phyloP scores from a whole-genome alignment of 768 basidiomycete species.

The Strobilomyces confusus region DNA sequence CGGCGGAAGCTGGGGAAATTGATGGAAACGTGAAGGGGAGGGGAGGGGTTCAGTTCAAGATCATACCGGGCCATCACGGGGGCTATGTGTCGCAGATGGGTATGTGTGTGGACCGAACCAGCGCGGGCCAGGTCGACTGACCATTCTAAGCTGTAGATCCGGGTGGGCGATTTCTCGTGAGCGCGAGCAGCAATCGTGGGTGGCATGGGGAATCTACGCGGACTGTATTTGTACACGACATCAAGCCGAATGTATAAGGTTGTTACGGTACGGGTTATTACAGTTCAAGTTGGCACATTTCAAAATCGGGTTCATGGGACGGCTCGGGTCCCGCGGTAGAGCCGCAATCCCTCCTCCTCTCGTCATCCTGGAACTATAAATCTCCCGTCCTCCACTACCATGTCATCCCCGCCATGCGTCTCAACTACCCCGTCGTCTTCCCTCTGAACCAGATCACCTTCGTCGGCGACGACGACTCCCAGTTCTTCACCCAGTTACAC shows the following conservation, averaged over 20 bases:
- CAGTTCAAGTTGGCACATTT: conserved; percentile 25
- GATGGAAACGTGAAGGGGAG: conserved; percentile 60
- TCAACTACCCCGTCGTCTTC: conserved; percentile 32
- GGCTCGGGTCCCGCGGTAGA: conserved; percentile 32
- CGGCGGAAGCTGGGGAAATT: conserved; percentile 66
- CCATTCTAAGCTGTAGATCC: conserved; percentile 73
- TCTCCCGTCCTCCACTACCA: conserved; percentile 9
- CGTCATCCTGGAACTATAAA: conserved; percentile 32
- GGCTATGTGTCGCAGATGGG: conserved; percentile 91
- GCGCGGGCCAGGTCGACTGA: conserved; percentile 21
- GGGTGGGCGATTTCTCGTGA: conserved; percentile 78
- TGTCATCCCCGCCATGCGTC: conserved; percentile 28
- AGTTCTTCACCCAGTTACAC: conserved; percentile 52
- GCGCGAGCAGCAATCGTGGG: conserved; percentile 89
- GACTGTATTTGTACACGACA: conserved; percentile 89
- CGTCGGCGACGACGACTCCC: conserved; percentile 42
- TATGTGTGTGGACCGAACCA: conserved; percentile 49
- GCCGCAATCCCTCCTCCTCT: conserved; percentile 30
- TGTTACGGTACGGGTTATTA: conserved; percentile 24
- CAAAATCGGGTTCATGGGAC: conserved; percentile 22
- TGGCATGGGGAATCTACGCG: conserved; percentile 91
- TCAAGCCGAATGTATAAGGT: conserved; percentile 47
- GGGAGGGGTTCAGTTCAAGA: conserved; percentile 84
- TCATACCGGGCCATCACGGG: conserved; percentile 94
- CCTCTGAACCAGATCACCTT: conserved; percentile 35